Evolutionary conservation across 345 rosid genomes (phyloP), one percentile per base, ranked within the genome.

Genomic region (Acer negundo): DNA sequence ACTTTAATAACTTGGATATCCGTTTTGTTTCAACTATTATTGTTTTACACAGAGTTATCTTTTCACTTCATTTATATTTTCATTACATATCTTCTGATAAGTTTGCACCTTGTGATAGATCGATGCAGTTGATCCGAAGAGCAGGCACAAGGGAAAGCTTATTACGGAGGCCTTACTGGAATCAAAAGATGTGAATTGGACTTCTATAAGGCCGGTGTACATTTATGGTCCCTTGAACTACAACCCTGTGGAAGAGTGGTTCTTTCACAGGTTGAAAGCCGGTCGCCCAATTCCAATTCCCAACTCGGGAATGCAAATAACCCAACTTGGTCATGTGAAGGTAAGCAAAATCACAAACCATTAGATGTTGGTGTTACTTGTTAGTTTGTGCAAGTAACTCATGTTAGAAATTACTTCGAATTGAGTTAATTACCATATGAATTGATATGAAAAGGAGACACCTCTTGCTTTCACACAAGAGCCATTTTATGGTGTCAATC

Each of bases 161-260:
- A 94, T 87, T 69, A 92, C 99, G 0, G 99, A 96, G 83, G 87
- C 82, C 82, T 78, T 94, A 53, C 80, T 92, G 24, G 80, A 78
- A 75, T 83, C 93, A 70, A 96, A 79, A 31, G 94, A 80, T 73
- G 98, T 94, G 72, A 96, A 96, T 83, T 96, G 94, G 91, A 94
- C 99, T 81, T 94, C 99, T 11, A 22, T 96, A 16, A 87, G 99
- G 79, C 95, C 99, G 6, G 98, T 96, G 71, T 96, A 94, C 85
- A 96, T 96, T 63, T 96, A 96, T 40, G 98, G 99, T 19, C 98
- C 97, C 74, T 83, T 96, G 85, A 96, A 96, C 88, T 96, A 96
- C 89, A 94, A 94, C 84, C 98, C 98, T 11, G 97, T 96, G 1
- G 97, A 96, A 87, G 98, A 96, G 83, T 96, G 99, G 98, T 96